Conservation (phyloP, 805 yeast genomes). For the Starmera amethionina region DNA sequence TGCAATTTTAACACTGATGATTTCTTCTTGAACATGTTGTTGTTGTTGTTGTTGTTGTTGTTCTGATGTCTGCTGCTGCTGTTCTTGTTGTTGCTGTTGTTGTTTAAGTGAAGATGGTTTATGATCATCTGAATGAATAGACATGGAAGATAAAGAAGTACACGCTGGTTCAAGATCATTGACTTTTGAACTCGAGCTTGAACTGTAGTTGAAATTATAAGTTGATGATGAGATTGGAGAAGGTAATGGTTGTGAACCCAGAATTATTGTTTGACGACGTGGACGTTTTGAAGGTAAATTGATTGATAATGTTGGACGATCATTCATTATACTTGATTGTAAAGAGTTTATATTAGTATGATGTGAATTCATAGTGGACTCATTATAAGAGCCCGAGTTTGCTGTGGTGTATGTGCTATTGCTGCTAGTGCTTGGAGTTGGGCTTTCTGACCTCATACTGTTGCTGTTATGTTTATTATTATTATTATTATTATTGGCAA, state of each 20-base stretch:
- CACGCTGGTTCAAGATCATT: conserved; percentile 17
- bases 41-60: background rate
- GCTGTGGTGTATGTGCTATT: background rate
- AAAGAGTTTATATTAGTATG: no score
- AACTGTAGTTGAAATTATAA: conserved; percentile 1
- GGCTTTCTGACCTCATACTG: background rate
- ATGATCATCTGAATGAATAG: conserved; percentile 23
- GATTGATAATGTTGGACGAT: conserved; percentile 4
- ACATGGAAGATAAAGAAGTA: conserved; percentile 31
- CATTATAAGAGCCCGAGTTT: no score
- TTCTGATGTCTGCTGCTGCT: background rate
- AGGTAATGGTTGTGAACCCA: conserved; percentile 90
- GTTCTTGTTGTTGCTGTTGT: background rate
- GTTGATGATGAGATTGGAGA: conserved; percentile 44
- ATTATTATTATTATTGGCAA: conserved; percentile 30
- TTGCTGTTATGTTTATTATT: conserved; percentile 25
- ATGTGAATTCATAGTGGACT: no score
- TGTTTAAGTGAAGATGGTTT: conserved; percentile 2
- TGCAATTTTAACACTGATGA: conserved; percentile 77
- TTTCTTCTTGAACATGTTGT: conserved; percentile 28
- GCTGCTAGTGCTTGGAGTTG: no score
- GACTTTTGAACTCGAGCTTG: conserved; percentile 5
- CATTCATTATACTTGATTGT: conserved; percentile 1
- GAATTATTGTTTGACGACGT: conserved; percentile 66
- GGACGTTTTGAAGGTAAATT: conserved; percentile 30